Conservation (phyloP, 306 rosid genomes). For the Lathyrus oleraceus region DNA sequence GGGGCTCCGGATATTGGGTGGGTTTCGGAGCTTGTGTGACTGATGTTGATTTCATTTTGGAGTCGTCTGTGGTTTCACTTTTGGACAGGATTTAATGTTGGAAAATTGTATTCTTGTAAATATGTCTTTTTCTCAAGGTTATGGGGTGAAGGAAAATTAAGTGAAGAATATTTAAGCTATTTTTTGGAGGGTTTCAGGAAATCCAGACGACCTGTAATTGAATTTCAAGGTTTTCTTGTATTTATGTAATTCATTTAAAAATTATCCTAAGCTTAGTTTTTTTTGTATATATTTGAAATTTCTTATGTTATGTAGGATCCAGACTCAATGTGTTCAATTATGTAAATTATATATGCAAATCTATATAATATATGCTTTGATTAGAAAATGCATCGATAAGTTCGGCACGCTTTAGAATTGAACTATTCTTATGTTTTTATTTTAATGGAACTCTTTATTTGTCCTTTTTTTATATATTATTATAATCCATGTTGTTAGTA, state of each 20-base stretch:
- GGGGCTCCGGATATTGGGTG: slow-evolving; percentile 72
- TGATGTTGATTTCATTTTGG: slow-evolving; percentile 30
- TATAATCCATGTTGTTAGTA: background rate
- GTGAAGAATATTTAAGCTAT: slow-evolving; percentile 13
- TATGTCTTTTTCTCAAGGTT: slow-evolving; percentile 26
- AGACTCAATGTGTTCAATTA: background rate
- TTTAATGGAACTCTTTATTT: background rate
- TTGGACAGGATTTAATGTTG: background rate
- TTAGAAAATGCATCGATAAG: background rate
- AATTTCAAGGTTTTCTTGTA: background rate
- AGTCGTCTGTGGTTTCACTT: background rate
- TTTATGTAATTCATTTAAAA: background rate
- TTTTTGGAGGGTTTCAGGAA: slow-evolving; percentile 11
- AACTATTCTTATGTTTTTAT: background rate
- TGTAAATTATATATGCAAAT: slow-evolving; percentile 4
- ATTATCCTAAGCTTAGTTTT: slow-evolving; percentile 25
- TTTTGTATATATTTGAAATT: slow-evolving; percentile 43
- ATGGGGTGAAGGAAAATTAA: slow-evolving; percentile 19
- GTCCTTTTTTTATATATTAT: background rate
- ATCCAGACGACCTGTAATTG: slow-evolving; percentile 23
- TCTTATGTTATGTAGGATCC: slow-evolving; percentile 13
- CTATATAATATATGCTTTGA: background rate
- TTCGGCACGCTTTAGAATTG: background rate
- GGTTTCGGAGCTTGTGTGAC: slow-evolving; percentile 63
- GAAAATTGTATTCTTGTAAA: slow-evolving; percentile 35